Percentiles rank a stretch among this genome's conserved stretches.
Conservation (phyloP, 148 eudicot species). For the Fagopyrum homotropicum region DNA sequence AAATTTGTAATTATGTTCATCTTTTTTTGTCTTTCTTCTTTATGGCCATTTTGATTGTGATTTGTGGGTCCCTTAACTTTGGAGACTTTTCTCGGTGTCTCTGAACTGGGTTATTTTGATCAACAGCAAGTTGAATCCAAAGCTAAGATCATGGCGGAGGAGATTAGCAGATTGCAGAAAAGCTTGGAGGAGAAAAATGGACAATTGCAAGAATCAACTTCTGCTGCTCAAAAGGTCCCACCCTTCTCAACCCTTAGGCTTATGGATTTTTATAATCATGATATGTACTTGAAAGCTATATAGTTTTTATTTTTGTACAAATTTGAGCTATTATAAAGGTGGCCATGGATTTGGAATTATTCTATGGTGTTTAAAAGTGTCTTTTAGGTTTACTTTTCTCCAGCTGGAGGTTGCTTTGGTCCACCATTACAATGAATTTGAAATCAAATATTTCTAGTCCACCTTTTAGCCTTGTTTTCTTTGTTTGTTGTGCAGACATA, state of each 20-base stretch:
- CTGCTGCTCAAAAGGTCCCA: constrained; percentile 62
- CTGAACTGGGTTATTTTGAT: neutral
- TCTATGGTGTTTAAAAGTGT: neutral
- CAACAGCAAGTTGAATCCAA: constrained; percentile 78
- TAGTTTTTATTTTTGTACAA: neutral
- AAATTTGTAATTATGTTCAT: neutral
- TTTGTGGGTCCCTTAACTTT: neutral
- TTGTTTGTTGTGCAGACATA: constrained; percentile 6
- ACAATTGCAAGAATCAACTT: constrained; percentile 53
- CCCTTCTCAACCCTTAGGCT: constrained; percentile 5
- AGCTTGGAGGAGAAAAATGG: constrained; percentile 69
- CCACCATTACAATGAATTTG: neutral
- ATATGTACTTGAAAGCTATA: no score
- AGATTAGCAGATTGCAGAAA: constrained; percentile 54
- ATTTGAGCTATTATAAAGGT: neutral
- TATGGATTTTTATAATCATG: neutral
- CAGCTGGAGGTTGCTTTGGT: neutral
- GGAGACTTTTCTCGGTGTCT: no score
- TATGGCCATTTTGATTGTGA: neutral
- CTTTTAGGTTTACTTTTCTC: neutral
- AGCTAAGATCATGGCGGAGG: constrained; percentile 68
- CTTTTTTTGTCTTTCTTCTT: neutral
- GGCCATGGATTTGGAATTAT: neutral
- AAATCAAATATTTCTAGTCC: neutral
- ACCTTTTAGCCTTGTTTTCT: neutral